These are phyloP conservation scores for Vitis hybrid DNA, from an alignment of 177 flowering plant genomes.

Conservation along the genomic window DNA sequence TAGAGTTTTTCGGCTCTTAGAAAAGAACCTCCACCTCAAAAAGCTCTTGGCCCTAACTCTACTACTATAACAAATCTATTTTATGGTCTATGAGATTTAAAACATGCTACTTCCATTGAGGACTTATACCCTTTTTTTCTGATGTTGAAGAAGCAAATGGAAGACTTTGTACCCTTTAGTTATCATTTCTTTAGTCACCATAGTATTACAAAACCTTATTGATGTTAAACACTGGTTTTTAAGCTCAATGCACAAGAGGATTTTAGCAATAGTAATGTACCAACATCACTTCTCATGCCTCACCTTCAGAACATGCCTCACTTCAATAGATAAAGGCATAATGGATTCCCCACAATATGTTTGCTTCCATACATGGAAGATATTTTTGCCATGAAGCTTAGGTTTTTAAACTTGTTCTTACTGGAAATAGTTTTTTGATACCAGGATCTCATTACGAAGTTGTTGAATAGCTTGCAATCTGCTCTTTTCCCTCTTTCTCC, in stretches of 20 bases:
- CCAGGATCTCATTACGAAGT: slow-evolving; percentile 77
- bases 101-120: slow-evolving; percentile 39
- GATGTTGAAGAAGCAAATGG: slow-evolving; percentile 58
- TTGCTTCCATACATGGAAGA: background rate
- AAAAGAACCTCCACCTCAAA: slow-evolving; percentile 43
- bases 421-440: slow-evolving; percentile 11
- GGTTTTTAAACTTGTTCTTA: background rate
- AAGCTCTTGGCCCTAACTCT: slow-evolving; percentile 36
- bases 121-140: slow-evolving; percentile 67
- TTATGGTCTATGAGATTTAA: slow-evolving; percentile 11
- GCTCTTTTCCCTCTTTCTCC: too few relatives aligned
- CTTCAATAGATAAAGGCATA: slow-evolving; percentile 65
- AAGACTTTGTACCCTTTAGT: background rate
- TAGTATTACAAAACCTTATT: background rate
- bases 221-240: slow-evolving; percentile 12
- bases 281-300: slow-evolving; percentile 69
- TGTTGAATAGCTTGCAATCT: slow-evolving; percentile 65
- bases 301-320: slow-evolving; percentile 93
- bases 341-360: background rate
- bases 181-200: background rate
- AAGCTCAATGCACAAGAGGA: slow-evolving; percentile 64
- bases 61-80: slow-evolving; percentile 31
- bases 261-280: slow-evolving; percentile 29
- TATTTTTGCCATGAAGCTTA: background rate
- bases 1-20: slow-evolving; percentile 55